Evolutionary conservation across 345 rosid genomes (phyloP), one percentile per base, ranked within the genome.

Genomic region (Raphanus raphanistrum): DNA sequence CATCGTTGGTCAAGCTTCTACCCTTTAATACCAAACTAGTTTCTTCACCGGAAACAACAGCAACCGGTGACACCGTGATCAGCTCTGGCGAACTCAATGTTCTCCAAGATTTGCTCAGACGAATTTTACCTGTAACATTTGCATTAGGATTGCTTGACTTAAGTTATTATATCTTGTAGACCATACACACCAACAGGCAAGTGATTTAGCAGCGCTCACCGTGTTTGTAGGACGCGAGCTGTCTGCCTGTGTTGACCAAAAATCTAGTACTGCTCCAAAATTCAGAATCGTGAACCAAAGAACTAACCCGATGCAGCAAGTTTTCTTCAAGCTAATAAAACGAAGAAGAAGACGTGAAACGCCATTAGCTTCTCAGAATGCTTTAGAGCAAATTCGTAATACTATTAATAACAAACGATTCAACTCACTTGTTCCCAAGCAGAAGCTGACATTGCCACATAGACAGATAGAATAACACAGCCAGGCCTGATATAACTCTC

Each of bases 401-500:
- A 52, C 4, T n/a, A 10, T 57, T n/a, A 21, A 0, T 17, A 32
- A 25, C 10, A 10, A 63, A 27, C 33, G 12, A 3, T 26, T 57
- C 55, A 45, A 85, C 95, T 82, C 82, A 93, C 98, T 77, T 84
- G 89, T 55, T 89, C 90, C 98, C 97, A 93, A 0, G 84, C 82
- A 71, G 83, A 60, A 66, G 82, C 63, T 63, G 93, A 36, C 95
- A 93, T 93, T 26, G 94, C 89, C 74, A 90, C 61, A 79, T 93
- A 93, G 57, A 93, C 64, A 4, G 97, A 85, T 21, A 93, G 81
- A 63, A 93, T 81, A 78, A 93, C 90, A 76, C 98, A 93, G 32
- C 98, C 98, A 69, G 97, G 97, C 82, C 98, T 89, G 84, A 93
- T 91, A 83, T 86, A 89, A 82, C 98, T 91, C 84, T 93, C 98